Evolutionary conservation across 371 early-diverging fungal genomes (phyloP), one percentile per base, ranked within the genome.

Genomic region (Thermomucor indicae-seudaticae): DNA sequence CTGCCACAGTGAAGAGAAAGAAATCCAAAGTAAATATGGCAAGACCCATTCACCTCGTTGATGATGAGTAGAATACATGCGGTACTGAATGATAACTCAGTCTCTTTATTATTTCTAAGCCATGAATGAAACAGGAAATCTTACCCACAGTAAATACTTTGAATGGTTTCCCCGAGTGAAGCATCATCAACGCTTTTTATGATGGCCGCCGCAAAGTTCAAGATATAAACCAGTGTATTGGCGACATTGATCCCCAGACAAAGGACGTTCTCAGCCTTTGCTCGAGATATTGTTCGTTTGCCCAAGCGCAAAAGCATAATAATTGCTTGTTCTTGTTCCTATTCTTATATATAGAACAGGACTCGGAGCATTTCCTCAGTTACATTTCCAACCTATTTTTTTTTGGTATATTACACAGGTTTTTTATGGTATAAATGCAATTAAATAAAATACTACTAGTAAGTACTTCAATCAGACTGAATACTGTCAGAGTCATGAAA

Each of bases 111-210:
- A n/a, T n/a, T n/a, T n/a, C n/a, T n/a, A n/a, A n/a, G n/a, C n/a
- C n/a, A n/a, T n/a, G 20, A 42, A 29, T 10, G 25, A 24, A 38
- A 20, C 10, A 22, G 29, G 16, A 12, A 16, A 17, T 41, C 60
- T 67, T 63, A 61, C 74, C 50, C 58, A 58, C 67, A 62, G 53
- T 73, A 70, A 34, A 73, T 62, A 16, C 58, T 37, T 51, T 65
- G 61, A 4, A 73, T 59, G 17, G 70, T 73, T 22, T 70, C 67
- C 5, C 58, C 59, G 16, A 73, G 37, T n/a, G n/a, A n/a, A 16
- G 58, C 53, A 2, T 64, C 65, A 43, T 56, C 56, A 14, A 55
- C 50, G 12, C 62, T 64, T 43, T 73, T 73, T 10, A 57, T 25
- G n/a, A 70, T 62, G 2, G 70, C 60, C 2, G 67, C 67, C 14